Conservation (phyloP, 2,329 filamentous ascomycete genomes). For the Epichloe scottii region DNA sequence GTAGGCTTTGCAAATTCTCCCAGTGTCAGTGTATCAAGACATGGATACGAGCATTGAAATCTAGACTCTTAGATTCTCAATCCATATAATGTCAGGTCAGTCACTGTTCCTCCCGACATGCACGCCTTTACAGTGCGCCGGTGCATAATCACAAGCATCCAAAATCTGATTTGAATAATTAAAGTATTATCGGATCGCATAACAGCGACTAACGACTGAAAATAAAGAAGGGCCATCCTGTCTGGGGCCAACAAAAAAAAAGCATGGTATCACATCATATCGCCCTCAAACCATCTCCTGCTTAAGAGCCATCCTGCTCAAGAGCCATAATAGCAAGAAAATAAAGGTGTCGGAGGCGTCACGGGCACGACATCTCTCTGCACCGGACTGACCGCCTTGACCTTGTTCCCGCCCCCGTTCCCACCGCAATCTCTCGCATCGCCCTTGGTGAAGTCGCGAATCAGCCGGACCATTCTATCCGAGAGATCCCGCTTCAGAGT, state of each 20-base stretch:
- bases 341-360: constrained; percentile 1
- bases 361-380: neutral
- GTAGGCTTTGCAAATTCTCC: no score
- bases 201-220: neutral
- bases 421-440: neutral
- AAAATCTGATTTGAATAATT: no score
- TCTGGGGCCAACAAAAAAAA: neutral
- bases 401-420: neutral
- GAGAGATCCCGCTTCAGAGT: constrained; percentile 2
- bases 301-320: neutral
- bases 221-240: neutral
- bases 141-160: no score
- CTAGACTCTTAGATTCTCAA: no score
- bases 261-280: neutral
- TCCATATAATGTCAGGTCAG: no score
- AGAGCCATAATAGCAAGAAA: constrained; percentile 3
- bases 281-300: neutral
- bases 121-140: no score
- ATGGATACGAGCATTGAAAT: no score
- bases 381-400: neutral
- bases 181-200: neutral
- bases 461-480: constrained; percentile 2
- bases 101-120: no score
- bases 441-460: constrained; percentile 2
- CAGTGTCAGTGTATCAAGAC: no score